These are phyloP conservation scores for Helicostylum pulchrum DNA, from an alignment of 192 early-diverging fungal genomes.

Conservation along the genomic window DNA sequence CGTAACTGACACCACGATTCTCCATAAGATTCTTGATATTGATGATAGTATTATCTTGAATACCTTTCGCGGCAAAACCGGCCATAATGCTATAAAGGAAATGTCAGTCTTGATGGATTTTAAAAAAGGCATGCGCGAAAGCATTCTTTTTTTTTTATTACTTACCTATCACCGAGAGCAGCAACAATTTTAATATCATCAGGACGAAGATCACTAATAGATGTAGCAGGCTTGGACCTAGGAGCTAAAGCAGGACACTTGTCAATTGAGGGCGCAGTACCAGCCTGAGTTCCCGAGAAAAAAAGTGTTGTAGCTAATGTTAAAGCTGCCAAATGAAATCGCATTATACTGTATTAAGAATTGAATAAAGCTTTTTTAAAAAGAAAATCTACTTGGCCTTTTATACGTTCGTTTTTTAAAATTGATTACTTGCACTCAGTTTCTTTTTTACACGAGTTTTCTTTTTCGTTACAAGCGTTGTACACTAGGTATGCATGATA, in stretches of 20 bases:
- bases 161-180: constrained; percentile 51
- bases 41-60: constrained; percentile 11
- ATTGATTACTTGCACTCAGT: no score
- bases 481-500: no score
- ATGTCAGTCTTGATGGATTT: not conserved
- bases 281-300: not conserved
- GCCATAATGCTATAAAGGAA: constrained; percentile 45
- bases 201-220: constrained; percentile 48
- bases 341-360: no score
- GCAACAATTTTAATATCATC: constrained; percentile 54
- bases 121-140: not conserved
- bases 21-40: constrained; percentile 12
- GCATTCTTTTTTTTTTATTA: not conserved
- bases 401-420: no score
- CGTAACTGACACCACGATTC: constrained; percentile 49
- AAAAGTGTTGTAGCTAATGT: not conserved
- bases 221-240: constrained; percentile 24
- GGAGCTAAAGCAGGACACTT: constrained; percentile 45
- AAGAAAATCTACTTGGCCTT: no score
- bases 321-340: no score
- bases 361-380: no score
- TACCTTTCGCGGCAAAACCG: constrained; percentile 49
- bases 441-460: no score
- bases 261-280: not conserved
- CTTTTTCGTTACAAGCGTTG: no score